phyloP scores from a whole-genome alignment of 2,329 filamentous ascomycete genomes.

The Aspergillus neoniger region DNA sequence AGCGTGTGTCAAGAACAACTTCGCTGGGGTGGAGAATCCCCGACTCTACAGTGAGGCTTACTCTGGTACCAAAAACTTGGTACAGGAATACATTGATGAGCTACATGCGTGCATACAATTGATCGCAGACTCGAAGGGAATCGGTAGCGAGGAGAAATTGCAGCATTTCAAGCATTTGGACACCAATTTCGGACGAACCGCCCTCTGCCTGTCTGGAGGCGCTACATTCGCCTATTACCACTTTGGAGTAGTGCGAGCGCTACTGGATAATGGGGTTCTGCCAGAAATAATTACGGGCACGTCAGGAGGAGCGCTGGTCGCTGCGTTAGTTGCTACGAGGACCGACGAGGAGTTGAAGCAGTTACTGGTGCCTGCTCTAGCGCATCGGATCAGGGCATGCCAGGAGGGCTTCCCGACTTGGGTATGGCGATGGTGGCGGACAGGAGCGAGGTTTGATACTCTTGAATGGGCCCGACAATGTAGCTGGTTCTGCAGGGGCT shows the following conservation, averaged over 20 bases:
- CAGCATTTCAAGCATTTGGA: conserved; percentile 82
- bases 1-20: conserved; percentile 96
- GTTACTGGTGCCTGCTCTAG: conserved; percentile 83
- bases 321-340: conserved; percentile 80
- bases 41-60: conserved; percentile 97
- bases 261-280: conserved; percentile 80
- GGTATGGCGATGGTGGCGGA: conserved; percentile 83
- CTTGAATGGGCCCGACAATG: conserved; percentile 85
- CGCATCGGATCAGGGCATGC: conserved; percentile 80
- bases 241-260: conserved; percentile 85
- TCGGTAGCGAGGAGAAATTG: conserved; percentile 73
- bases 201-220: conserved; percentile 88
- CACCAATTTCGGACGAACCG: conserved; percentile 89
- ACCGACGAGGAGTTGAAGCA: conserved; percentile 88
- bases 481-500: conserved; percentile 88
- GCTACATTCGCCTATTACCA: conserved; percentile 97
- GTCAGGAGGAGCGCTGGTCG: conserved; percentile 88
- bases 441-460: conserved; percentile 90
- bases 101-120: conserved; percentile 60
- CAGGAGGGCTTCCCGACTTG: conserved; percentile 75
- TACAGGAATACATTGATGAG: conserved; percentile 88
- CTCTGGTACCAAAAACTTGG: conserved; percentile 92
- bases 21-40: conserved; percentile 90
- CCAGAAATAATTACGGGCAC: conserved; percentile 96
- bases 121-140: conserved; percentile 66